Percentiles rank a stretch among this genome's conserved stretches.
Conservation (phyloP, 2,329 filamentous ascomycete genomes). For the Tolypocladium nubicola region DNA sequence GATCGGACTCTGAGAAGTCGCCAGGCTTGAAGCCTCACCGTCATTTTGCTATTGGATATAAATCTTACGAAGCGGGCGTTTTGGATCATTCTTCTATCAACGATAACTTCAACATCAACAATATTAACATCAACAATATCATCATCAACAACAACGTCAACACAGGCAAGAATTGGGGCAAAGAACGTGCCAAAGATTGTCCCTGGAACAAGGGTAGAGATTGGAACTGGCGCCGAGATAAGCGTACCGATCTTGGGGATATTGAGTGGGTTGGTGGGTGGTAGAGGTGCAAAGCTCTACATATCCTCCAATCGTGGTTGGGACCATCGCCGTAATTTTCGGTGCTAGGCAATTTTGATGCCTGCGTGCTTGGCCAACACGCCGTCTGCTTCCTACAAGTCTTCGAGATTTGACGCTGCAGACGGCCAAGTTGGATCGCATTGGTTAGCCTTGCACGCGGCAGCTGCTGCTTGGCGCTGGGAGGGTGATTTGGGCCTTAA, state of each 20-base stretch:
- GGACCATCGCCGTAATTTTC: constrained; percentile 19
- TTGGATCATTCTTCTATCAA: constrained; percentile 33
- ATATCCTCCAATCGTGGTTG: constrained; percentile 50
- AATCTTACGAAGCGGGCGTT: constrained; percentile 36
- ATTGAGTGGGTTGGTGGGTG: constrained; percentile 94
- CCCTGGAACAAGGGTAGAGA: constrained; percentile 49
- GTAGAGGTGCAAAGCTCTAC: constrained; percentile 44
- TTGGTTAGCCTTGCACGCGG: neutral
- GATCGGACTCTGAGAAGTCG: constrained; percentile 38
- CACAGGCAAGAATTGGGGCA: constrained; percentile 16
- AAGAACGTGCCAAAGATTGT: constrained; percentile 40
- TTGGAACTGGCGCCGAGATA: constrained; percentile 53
- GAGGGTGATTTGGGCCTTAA: constrained; percentile 30
- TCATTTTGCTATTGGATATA: constrained; percentile 35
- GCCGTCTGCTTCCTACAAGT: neutral
- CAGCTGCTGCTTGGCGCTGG: constrained; percentile 8
- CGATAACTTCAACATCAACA: constrained; percentile 17
- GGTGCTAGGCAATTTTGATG: neutral
- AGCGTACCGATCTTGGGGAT: constrained; percentile 59
- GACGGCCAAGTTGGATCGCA: constrained; percentile 2
- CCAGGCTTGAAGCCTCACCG: constrained; percentile 40
- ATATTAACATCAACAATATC: constrained; percentile 8
- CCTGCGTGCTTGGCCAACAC: neutral
- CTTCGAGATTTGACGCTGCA: neutral
- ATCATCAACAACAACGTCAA: constrained; percentile 16